Evolutionary conservation across 805 yeast genomes (phyloP).

Genomic region (Lipomyces japonicus): DNA sequence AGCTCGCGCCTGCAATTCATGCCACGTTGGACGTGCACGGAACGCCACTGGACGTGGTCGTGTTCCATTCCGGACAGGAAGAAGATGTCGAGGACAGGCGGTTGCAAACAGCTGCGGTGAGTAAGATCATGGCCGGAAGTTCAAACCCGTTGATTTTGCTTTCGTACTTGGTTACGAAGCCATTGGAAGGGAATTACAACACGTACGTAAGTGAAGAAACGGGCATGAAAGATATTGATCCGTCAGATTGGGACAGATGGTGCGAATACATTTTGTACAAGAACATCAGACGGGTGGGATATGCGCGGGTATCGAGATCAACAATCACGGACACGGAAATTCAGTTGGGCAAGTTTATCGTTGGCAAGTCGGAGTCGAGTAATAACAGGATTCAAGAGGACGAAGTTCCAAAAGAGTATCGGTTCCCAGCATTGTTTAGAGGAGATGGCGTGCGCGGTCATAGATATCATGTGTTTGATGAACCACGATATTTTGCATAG

Average conservation of each 20-base stretch:
- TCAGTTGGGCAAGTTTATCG: constrained; percentile 87
- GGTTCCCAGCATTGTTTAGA: constrained; percentile 73
- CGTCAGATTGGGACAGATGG: constrained; percentile 95
- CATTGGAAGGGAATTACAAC: constrained; percentile 84
- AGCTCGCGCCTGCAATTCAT: constrained; percentile 95
- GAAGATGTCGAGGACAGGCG: constrained; percentile 94
- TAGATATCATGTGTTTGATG: constrained; percentile 88
- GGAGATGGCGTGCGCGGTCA: constrained; percentile 96
- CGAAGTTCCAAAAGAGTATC: constrained; percentile 55
- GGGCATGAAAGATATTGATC: constrained; percentile 91
- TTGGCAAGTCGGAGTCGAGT: constrained; percentile 50
- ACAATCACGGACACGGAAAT: constrained; percentile 96
- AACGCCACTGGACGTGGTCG: constrained; percentile 81
- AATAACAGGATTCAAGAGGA: constrained; percentile 55
- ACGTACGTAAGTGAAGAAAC: constrained; percentile 80
- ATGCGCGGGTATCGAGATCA: constrained; percentile 89
- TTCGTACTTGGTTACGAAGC: constrained; percentile 86
- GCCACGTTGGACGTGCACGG: constrained; percentile 94
- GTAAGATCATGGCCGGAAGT: constrained; percentile 72
- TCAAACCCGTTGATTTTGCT: constrained; percentile 80
- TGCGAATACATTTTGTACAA: constrained; percentile 93
- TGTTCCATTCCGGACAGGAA: constrained; percentile 97
- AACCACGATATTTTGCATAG: constrained; percentile 63
- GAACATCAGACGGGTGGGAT: constrained; percentile 79
- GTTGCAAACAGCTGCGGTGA: constrained; percentile 71